Evolutionary conservation across 208 protist genomes (phyloP).

Genomic region (Entamoeba invadens): DNA sequence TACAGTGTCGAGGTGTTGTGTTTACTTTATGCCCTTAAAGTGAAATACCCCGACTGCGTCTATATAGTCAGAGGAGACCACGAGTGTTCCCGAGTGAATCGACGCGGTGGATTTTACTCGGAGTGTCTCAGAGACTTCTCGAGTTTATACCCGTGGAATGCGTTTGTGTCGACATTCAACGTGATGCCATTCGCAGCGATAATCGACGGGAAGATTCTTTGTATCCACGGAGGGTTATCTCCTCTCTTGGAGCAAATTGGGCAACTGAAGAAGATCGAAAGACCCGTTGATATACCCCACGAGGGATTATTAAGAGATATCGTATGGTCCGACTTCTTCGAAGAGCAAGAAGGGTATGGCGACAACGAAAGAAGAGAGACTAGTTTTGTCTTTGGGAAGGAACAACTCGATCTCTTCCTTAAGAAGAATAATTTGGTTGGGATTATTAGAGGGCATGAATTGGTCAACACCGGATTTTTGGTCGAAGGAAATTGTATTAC

Average conservation of each 20-base stretch:
- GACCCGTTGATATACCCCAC: slow-evolving; percentile 71
- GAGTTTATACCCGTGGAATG: slow-evolving; percentile 46
- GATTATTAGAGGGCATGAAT: slow-evolving; percentile 25
- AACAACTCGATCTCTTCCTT: slow-evolving; percentile 14
- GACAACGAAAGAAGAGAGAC: not conserved
- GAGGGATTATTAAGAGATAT: slow-evolving; percentile 96
- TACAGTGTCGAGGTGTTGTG: slow-evolving; percentile 19
- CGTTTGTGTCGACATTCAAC: slow-evolving; percentile 60
- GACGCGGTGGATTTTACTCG: slow-evolving; percentile 3
- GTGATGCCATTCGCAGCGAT: slow-evolving; percentile 52
- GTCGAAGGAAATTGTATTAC: slow-evolving; percentile 25
- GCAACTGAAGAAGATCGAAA: slow-evolving; percentile 38
- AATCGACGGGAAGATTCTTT: slow-evolving; percentile 54
- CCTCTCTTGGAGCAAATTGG: slow-evolving; percentile 68
- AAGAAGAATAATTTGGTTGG: slow-evolving; percentile 8
- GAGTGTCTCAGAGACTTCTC: slow-evolving; percentile 67
- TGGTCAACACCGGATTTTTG: slow-evolving; percentile 21
- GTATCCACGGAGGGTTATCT: slow-evolving; percentile 74
- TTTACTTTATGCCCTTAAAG: slow-evolving; percentile 14
- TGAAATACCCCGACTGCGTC: not conserved
- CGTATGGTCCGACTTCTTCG: slow-evolving; percentile 91
- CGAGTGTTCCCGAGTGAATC: slow-evolving; percentile 5
- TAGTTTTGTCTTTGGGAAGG: slow-evolving; percentile 20
- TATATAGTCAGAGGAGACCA: slow-evolving; percentile 21
- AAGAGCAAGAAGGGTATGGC: not conserved